A percentile compares a stretch with the other conserved stretches of the same genome.
These are phyloP conservation scores for Marchantia paleacea DNA, from an alignment of 225 moss, liverwort and hornwort genomes.

Conservation along the genomic window DNA sequence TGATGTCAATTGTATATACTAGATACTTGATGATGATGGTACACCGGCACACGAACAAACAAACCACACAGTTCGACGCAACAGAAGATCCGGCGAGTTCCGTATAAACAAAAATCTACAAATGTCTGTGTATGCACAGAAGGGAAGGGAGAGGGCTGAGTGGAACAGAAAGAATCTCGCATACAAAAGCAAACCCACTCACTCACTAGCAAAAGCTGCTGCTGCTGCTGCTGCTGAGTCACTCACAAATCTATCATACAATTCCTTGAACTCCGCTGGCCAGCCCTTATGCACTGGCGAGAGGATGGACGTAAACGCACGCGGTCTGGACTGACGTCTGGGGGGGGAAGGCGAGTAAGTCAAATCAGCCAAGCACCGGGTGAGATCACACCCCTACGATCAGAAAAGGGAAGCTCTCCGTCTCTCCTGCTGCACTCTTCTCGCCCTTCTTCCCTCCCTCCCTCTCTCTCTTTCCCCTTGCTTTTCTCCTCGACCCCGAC, in stretches of 20 bases:
- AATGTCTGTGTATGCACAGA: neutral
- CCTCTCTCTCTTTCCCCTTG: neutral
- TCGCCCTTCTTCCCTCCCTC: neutral
- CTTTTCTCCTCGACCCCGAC: neutral
- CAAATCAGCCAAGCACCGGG: conserved; percentile 16
- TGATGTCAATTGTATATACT: neutral
- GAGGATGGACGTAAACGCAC: neutral
- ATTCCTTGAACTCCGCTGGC: neutral
- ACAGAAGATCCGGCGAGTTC: neutral
- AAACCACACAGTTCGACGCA: neutral
- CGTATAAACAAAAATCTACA: conserved; percentile 1
- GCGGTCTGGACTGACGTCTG: neutral
- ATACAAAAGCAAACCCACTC: neutral
- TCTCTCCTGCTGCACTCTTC: neutral
- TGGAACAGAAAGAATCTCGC: neutral
- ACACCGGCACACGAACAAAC: neutral
- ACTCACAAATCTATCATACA: neutral
- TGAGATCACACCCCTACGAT: conserved; percentile 16
- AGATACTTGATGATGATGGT: neutral
- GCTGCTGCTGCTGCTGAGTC: neutral
- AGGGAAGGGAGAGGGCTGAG: neutral
- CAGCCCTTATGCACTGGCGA: neutral
- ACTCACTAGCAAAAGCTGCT: neutral
- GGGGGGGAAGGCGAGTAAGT: neutral
- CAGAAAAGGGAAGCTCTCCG: neutral